Conservation (phyloP, 441 rosid species). For the Jatropha multifida region DNA sequence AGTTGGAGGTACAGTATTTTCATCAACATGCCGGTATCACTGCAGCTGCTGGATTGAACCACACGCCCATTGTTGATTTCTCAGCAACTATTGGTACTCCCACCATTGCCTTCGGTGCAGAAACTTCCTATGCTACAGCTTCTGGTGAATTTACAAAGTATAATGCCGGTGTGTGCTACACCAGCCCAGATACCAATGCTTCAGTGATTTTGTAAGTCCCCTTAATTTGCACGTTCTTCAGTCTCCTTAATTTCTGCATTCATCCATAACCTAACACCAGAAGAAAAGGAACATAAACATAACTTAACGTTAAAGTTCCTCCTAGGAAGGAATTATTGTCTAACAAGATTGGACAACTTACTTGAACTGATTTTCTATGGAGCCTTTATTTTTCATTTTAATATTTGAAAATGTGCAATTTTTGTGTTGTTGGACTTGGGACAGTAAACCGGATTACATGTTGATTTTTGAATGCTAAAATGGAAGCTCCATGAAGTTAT, state of each 20-base stretch:
- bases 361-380: neutral
- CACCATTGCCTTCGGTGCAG: constrained; percentile 49
- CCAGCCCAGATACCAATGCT: constrained; percentile 37
- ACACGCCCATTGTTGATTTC: constrained; percentile 44
- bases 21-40: constrained; percentile 49
- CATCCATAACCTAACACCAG: neutral
- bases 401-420: neutral
- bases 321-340: neutral
- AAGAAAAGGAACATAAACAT: neutral
- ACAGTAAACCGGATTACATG: neutral
- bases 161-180: constrained; percentile 45
- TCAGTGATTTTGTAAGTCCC: constrained; percentile 44
- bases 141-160: constrained; percentile 36
- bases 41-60: constrained; percentile 37
- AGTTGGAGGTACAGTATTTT: constrained; percentile 42
- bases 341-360: no score
- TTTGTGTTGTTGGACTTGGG: neutral
- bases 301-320: neutral
- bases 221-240: neutral
- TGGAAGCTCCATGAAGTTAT: neutral
- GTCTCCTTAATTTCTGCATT: neutral
- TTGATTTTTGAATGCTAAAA: neutral
- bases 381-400: neutral
- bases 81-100: constrained; percentile 54
- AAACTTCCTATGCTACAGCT: constrained; percentile 26